A percentile compares a stretch with the other conserved stretches of the same genome.
Evolutionary conservation across 164 flowering plant species (phyloP).

Genomic region (Platanus orientalis): DNA sequence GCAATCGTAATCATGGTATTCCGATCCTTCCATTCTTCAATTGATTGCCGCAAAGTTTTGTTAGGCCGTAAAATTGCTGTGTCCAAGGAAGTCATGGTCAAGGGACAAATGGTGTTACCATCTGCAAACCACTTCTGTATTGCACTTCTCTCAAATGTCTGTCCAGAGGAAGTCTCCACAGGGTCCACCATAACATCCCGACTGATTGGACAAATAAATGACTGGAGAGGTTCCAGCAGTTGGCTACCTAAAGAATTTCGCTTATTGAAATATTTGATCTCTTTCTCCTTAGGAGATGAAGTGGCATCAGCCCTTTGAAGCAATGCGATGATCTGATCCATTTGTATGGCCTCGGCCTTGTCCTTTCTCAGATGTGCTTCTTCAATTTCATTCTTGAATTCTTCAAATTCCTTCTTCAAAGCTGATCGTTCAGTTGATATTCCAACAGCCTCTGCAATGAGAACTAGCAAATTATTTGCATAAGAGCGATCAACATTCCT

Average conservation of each 20-base stretch:
- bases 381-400: conserved; percentile 61
- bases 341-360: conserved; percentile 68
- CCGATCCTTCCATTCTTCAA: conserved; percentile 81
- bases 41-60: conserved; percentile 63
- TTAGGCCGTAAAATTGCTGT: conserved; percentile 50
- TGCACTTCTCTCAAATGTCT: conserved; percentile 69
- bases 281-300: conserved; percentile 50
- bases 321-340: conserved; percentile 78
- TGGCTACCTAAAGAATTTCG: conserved; percentile 57
- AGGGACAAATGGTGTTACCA: conserved; percentile 53
- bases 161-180: conserved; percentile 70
- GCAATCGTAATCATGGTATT: conserved; percentile 63
- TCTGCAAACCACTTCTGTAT: conserved; percentile 64
- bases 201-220: conserved; percentile 68
- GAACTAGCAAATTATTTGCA: conserved; percentile 53
- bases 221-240: conserved; percentile 58
- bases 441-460: conserved; percentile 62
- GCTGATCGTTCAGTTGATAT: conserved; percentile 42
- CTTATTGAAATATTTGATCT: conserved; percentile 39
- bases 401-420: conserved; percentile 56
- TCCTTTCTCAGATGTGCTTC: conserved; percentile 48
- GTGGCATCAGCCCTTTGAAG: conserved; percentile 66
- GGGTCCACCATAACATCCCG: conserved; percentile 69
- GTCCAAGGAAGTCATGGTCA: conserved; percentile 46
- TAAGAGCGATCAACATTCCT: conserved; percentile 55